Conservation (phyloP, 2,329 filamentous ascomycete species). For the Metarhizium guizhouense region DNA sequence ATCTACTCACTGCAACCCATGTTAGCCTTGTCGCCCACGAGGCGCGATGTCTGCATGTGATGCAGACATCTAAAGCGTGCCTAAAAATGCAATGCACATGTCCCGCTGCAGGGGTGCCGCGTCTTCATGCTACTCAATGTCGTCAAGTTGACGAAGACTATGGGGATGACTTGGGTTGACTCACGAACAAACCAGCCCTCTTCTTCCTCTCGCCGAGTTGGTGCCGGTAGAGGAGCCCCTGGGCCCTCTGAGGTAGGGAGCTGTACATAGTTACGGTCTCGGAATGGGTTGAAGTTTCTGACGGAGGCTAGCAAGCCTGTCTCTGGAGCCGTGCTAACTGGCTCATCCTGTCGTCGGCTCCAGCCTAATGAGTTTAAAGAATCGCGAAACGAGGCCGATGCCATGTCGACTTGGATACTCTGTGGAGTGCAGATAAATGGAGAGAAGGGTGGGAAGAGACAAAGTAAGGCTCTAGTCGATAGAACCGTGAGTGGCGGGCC, state of each 20-base stretch:
- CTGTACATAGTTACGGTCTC: conserved; percentile 76
- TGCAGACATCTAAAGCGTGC: conserved; percentile 26
- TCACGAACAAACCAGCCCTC: conserved; percentile 93
- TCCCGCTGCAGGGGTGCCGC: conserved; percentile 33
- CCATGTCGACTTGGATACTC: conserved; percentile 46
- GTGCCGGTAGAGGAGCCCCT: conserved; percentile 78
- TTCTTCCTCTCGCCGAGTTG: conserved; percentile 81
- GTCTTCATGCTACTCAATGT: conserved; percentile 14
- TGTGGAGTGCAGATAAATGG: not conserved
- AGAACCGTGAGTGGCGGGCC: conserved; percentile 1
- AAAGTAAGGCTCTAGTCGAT: conserved; percentile 4
- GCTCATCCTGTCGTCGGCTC: conserved; percentile 77
- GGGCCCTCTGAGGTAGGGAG: conserved; percentile 77
- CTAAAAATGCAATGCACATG: conserved; percentile 33
- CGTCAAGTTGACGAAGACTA: conserved; percentile 4
- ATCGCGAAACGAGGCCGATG: conserved; percentile 82
- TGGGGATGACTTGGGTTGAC: conserved; percentile 28
- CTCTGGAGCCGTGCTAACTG: conserved; percentile 61
- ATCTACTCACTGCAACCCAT: conserved; percentile 70
- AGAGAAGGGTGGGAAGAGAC: not conserved
- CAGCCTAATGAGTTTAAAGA: conserved; percentile 93
- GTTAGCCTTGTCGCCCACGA: conserved; percentile 30
- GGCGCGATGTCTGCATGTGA: conserved; percentile 34
- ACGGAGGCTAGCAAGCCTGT: conserved; percentile 72
- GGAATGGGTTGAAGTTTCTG: conserved; percentile 81